Base-by-base conservation (phyloP, 2,329 filamentous ascomycete genomes). In the Alternaria sp. region DNA sequence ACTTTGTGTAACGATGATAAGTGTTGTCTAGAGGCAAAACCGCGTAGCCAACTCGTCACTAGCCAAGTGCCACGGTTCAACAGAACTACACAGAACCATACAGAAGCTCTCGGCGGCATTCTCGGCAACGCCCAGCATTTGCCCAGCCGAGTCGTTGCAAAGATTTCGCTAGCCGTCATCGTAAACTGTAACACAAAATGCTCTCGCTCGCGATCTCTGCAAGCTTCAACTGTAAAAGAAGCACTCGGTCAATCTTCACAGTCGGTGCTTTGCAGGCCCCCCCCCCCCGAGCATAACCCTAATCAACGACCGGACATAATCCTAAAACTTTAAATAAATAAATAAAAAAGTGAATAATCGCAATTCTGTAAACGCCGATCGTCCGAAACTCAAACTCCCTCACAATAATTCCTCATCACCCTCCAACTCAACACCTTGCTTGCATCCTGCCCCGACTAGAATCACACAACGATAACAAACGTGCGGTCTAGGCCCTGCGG, bases 401-500 rank as follows among this genome's bases (percentile, higher is more conserved):
- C 21, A 23, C 54, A 52, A 10, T 44, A 17, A 44, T 45, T 50
- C 14, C 54, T 50, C 49, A 53, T 60, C 31, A 50, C 37, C 50
- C 37, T 48, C 46, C 28, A 31, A 50, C 60, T 60, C 60, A 63
- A 58, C 60, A 63, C 58, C 58, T 60, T 61, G 60, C 62, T 52
- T 59, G 17, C 52, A 62, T 54, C 55, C 17, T 17, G 17, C 17
- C 56, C 34, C 60, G 58, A 14, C 50, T 51, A 42, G 45, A 39
- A 60, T 56, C 34, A 56, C 63, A 58, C 44, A 50, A 62, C 59
- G 61, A 57, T 61, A 46, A 58, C 51, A 50, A 51, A 9, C 36
- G 21, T 23, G 33, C 50, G 56, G 54, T 69, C 68, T 68, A 65
- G 68, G 66, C 65, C 65, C 64, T 59, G 65, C 66, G 54, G 54